Evolutionary conservation across 768 basidiomycete species (phyloP).

Genomic region (Saitozyma podzolica): DNA sequence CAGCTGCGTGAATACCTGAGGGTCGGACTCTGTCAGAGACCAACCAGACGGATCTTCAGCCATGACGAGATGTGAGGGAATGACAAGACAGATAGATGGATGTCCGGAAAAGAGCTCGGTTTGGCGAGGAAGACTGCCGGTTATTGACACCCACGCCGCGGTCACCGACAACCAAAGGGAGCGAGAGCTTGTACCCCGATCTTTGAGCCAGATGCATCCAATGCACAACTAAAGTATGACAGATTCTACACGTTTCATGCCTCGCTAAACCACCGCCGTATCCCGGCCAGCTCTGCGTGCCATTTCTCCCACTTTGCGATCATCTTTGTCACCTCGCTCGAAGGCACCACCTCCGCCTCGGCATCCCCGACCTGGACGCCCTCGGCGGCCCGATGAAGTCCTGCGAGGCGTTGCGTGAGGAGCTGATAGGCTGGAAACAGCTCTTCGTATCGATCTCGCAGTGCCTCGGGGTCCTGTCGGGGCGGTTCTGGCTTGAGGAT

Average conservation of each 20-base stretch:
- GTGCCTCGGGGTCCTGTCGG: slow-evolving; percentile 18
- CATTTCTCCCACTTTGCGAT: slow-evolving; percentile 38
- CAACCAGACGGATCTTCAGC: slow-evolving; percentile 49
- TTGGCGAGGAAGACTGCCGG: background rate
- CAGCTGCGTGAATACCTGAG: slow-evolving; percentile 49
- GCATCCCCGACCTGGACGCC: slow-evolving; percentile 12
- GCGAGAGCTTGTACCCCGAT: no score
- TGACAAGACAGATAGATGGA: background rate
- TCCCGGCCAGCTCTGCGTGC: slow-evolving; percentile 38
- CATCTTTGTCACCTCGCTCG: slow-evolving; percentile 28
- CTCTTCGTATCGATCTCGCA: slow-evolving; percentile 42
- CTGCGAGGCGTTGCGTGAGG: slow-evolving; percentile 28
- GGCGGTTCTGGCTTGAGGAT: slow-evolving; percentile 3
- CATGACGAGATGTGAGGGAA: slow-evolving; percentile 4
- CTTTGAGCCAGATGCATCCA: no score
- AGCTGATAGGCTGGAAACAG: slow-evolving; percentile 38
- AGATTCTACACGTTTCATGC: background rate
- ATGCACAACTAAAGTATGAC: slow-evolving; percentile 3
- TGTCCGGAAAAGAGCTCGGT: background rate
- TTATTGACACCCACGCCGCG: background rate
- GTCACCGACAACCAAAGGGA: no score
- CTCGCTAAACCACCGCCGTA: slow-evolving; percentile 38
- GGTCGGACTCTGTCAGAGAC: slow-evolving; percentile 52
- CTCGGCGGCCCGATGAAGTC: slow-evolving; percentile 29
- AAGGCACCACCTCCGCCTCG: slow-evolving; percentile 7